A percentile compares a stretch with the other conserved stretches of the same genome.
phyloP scores from a whole-genome alignment of 2,329 filamentous ascomycete species.

The Microcyclosporella mali region DNA sequence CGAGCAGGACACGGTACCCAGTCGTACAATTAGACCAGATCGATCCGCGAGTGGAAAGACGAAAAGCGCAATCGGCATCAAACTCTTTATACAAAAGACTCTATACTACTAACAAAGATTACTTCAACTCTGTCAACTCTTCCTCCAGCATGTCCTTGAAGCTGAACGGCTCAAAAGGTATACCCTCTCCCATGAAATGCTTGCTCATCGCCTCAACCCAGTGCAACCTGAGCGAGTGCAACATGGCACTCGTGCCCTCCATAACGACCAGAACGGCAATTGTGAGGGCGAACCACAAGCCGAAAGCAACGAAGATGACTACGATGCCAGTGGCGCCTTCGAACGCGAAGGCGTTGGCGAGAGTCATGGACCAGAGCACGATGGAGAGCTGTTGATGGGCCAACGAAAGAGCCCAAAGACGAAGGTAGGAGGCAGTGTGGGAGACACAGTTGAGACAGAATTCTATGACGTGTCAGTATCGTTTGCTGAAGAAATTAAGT shows the following conservation, averaged over 20 bases:
- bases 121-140: slow-evolving; percentile 46
- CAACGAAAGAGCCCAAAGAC: slow-evolving; percentile 94
- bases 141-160: slow-evolving; percentile 81
- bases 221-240: slow-evolving; percentile 83
- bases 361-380: slow-evolving; percentile 94
- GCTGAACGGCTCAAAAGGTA: slow-evolving; percentile 79
- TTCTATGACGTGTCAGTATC: slow-evolving; percentile 49
- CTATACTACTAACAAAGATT: slow-evolving; percentile 7
- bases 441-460: slow-evolving; percentile 99
- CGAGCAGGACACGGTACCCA: too few relatives aligned
- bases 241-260: slow-evolving; percentile 94
- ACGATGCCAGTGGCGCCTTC: slow-evolving; percentile 60
- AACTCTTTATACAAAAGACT: too few relatives aligned
- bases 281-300: slow-evolving; percentile 82
- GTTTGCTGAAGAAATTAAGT: background rate
- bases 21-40: too few relatives aligned
- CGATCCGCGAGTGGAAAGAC: too few relatives aligned
- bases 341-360: slow-evolving; percentile 66
- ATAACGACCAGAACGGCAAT: slow-evolving; percentile 80
- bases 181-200: slow-evolving; percentile 84
- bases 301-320: slow-evolving; percentile 76
- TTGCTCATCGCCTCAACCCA: slow-evolving; percentile 99
- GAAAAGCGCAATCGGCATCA: too few relatives aligned
- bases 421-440: slow-evolving; percentile 95
- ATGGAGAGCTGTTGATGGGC: slow-evolving; percentile 96